These are phyloP conservation scores for Ogataea trehaloabstinens DNA, from an alignment of 805 yeast species.

Conservation along the genomic window DNA sequence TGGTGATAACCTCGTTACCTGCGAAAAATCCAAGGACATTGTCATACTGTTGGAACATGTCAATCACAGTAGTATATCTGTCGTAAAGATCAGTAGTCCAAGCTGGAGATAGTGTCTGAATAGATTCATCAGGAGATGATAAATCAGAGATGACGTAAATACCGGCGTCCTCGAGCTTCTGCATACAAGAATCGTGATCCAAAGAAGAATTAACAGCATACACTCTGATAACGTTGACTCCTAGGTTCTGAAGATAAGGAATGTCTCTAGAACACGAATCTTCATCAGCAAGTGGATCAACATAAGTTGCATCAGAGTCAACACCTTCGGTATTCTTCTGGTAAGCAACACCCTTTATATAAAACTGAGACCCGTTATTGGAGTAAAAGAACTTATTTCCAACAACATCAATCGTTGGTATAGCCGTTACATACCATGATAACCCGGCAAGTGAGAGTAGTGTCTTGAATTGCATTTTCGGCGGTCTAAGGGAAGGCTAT, in stretches of 20 bases:
- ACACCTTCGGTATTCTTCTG: slow-evolving; percentile 62
- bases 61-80: slow-evolving; percentile 82
- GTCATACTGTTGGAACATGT: slow-evolving; percentile 69
- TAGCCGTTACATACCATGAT: slow-evolving; percentile 23
- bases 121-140: slow-evolving; percentile 78
- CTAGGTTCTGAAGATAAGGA: slow-evolving; percentile 65
- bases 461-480: slow-evolving; percentile 14
- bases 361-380: slow-evolving; percentile 76
- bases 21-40: slow-evolving; percentile 94
- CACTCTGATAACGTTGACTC: slow-evolving; percentile 79
- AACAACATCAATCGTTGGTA: slow-evolving; percentile 55
- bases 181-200: slow-evolving; percentile 78
- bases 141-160: slow-evolving; percentile 90
- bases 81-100: slow-evolving; percentile 73
- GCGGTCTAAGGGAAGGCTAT: not conserved
- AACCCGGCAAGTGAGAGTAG: slow-evolving; percentile 14
- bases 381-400: slow-evolving; percentile 79
- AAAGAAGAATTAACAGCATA: slow-evolving; percentile 75
- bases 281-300: slow-evolving; percentile 78
- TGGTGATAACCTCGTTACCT: slow-evolving; percentile 95
- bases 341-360: slow-evolving; percentile 84
- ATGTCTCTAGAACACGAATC: slow-evolving; percentile 76
- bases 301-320: slow-evolving; percentile 33
- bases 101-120: slow-evolving; percentile 70
- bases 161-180: slow-evolving; percentile 73